Evolutionary conservation across 108 stramenopile genomes (phyloP).

Genomic region (Stephanodiscus triporus): DNA sequence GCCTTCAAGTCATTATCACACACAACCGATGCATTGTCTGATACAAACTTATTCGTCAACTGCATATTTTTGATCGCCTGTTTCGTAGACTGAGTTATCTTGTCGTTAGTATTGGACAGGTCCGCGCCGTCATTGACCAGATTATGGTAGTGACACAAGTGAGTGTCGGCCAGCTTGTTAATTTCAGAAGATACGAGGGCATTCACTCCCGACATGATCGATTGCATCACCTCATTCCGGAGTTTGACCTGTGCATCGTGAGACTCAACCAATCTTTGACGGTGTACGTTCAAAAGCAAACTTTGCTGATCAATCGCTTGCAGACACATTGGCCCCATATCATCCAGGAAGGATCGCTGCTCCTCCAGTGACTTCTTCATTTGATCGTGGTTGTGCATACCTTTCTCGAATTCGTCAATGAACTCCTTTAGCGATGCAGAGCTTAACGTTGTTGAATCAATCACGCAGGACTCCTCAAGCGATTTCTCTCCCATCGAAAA

Average conservation of each 20-base stretch:
- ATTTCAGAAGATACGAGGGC: constrained; percentile 53
- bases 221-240: constrained; percentile 47
- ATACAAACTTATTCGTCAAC: constrained; percentile 39
- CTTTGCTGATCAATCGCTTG: constrained; percentile 46
- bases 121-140: constrained; percentile 33
- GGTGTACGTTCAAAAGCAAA: constrained; percentile 36
- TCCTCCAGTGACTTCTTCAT: constrained; percentile 33
- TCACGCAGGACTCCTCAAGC: constrained; percentile 13
- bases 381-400: constrained; percentile 43
- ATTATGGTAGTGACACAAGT: constrained; percentile 27
- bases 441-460: constrained; percentile 19
- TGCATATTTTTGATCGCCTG: constrained; percentile 34
- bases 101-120: constrained; percentile 24
- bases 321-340: constrained; percentile 27
- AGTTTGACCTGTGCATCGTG: constrained; percentile 41
- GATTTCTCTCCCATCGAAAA: constrained; percentile 25
- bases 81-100: constrained; percentile 26
- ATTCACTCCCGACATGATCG: constrained; percentile 61
- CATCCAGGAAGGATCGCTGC: constrained; percentile 38
- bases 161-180: constrained; percentile 30
- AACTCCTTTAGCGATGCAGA: constrained; percentile 9
- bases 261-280: constrained; percentile 38
- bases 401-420: constrained; percentile 39
- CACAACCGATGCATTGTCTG: constrained; percentile 28
- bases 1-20: constrained; percentile 43